Percentiles rank a stretch among this genome's conserved stretches.
Conservation (phyloP, 2,329 filamentous ascomycete genomes). For the Ophiostoma quercus region DNA sequence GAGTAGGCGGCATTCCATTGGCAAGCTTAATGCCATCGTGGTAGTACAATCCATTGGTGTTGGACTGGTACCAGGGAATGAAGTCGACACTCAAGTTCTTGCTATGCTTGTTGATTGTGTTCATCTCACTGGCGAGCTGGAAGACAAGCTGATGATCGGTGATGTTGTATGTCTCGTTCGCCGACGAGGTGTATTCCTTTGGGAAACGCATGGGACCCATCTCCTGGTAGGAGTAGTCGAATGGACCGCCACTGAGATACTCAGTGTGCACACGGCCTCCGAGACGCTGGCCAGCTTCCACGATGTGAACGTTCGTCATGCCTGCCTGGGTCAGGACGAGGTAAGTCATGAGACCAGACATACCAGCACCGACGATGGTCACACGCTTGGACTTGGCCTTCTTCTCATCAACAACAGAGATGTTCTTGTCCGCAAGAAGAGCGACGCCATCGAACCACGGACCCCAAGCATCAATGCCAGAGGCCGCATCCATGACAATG, state of each 20-base stretch:
- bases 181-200: conserved; percentile 4
- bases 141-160: conserved; percentile 14
- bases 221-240: conserved; percentile 15
- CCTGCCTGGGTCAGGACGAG: conserved; percentile 7
- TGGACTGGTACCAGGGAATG: conserved; percentile 12
- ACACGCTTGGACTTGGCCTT: background rate
- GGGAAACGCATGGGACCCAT: conserved; percentile 13
- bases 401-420: background rate
- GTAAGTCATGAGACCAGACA: conserved; percentile 11
- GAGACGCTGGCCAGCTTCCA: conserved; percentile 6
- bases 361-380: conserved; percentile 8
- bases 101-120: conserved; percentile 11
- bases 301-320: conserved; percentile 10
- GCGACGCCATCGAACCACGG: conserved; percentile 10
- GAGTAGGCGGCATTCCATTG: background rate
- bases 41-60: conserved; percentile 4
- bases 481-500: conserved; percentile 5
- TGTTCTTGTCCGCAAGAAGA: background rate
- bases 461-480: conserved; percentile 3
- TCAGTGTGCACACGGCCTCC: conserved; percentile 13
- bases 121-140: conserved; percentile 14
- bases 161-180: conserved; percentile 14
- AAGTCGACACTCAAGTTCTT: conserved; percentile 14
- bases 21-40: conserved; percentile 9
- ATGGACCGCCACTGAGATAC: conserved; percentile 8